These are phyloP conservation scores for Coemansia sp. DNA, from an alignment of 192 early-diverging fungal genomes.

Conservation along the genomic window DNA sequence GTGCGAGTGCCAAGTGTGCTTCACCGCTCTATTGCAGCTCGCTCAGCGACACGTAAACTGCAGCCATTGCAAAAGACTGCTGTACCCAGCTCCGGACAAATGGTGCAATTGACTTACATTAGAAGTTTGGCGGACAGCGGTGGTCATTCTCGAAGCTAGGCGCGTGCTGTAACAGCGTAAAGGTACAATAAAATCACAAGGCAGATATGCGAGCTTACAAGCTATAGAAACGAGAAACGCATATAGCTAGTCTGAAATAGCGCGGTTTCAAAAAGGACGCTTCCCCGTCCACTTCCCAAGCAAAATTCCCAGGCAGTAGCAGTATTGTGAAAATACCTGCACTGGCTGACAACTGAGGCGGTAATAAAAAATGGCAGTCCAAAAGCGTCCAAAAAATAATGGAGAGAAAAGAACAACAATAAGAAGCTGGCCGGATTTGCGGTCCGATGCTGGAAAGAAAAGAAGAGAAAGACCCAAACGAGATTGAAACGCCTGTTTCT, in stretches of 20 bases:
- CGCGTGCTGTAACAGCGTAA: conserved; percentile 15
- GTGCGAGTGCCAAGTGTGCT: neutral
- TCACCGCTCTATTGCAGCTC: neutral
- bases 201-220: conserved; percentile 15
- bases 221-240: conserved; percentile 7
- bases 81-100: neutral
- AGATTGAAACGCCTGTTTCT: conserved; percentile 2
- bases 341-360: neutral
- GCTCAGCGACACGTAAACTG: neutral
- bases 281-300: conserved; percentile 4
- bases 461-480: neutral
- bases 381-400: conserved; percentile 1
- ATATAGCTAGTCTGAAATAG: conserved; percentile 6
- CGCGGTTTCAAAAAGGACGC: conserved; percentile 8
- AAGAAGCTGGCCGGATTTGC: neutral
- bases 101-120: conserved; percentile 36
- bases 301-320: conserved; percentile 27
- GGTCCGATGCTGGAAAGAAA: conserved; percentile 7
- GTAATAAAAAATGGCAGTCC: conserved; percentile 12
- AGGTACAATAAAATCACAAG: conserved; percentile 2
- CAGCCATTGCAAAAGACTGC: too few relatives aligned
- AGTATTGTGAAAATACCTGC: conserved; percentile 19
- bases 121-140: conserved; percentile 27
- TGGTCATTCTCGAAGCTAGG: conserved; percentile 23
- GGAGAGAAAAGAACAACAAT: neutral